Evolutionary conservation across 2,329 filamentous ascomycete genomes (phyloP).

Genomic region (Chaetothyriales sp.): DNA sequence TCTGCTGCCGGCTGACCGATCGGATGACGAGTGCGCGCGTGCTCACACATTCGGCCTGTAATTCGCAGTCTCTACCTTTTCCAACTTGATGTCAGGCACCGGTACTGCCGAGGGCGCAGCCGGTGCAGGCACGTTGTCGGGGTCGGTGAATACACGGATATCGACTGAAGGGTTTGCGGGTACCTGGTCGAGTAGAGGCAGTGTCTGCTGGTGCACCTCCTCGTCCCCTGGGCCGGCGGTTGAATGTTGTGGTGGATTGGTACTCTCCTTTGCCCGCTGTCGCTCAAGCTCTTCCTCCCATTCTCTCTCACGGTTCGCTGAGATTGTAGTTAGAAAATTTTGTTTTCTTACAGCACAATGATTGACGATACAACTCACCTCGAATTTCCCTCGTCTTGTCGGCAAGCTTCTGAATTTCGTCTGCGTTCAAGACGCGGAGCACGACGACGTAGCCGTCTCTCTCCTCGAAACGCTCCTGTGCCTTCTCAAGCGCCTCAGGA

Average conservation of each 20-base stretch:
- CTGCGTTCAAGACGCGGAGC: constrained; percentile 68
- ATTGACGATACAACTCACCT: constrained; percentile 38
- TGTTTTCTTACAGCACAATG: background rate
- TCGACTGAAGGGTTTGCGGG: background rate
- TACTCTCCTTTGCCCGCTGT: background rate
- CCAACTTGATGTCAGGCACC: background rate
- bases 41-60: background rate
- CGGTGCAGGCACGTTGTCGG: background rate
- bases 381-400: constrained; percentile 67
- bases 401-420: constrained; percentile 81
- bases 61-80: background rate
- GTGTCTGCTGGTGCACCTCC: background rate
- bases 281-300: constrained; percentile 23
- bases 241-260: background rate
- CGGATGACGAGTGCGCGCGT: background rate
- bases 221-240: background rate
- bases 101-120: too few relatives aligned
- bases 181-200: background rate
- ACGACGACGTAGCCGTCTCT: constrained; percentile 91
- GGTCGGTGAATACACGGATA: background rate
- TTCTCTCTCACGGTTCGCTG: constrained; percentile 24
- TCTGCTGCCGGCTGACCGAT: background rate
- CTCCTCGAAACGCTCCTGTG: constrained; percentile 85
- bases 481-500: constrained; percentile 68
- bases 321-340: background rate